Evolutionary conservation across 306 rosid species (phyloP).

Genomic region (Mimosa pudica): DNA sequence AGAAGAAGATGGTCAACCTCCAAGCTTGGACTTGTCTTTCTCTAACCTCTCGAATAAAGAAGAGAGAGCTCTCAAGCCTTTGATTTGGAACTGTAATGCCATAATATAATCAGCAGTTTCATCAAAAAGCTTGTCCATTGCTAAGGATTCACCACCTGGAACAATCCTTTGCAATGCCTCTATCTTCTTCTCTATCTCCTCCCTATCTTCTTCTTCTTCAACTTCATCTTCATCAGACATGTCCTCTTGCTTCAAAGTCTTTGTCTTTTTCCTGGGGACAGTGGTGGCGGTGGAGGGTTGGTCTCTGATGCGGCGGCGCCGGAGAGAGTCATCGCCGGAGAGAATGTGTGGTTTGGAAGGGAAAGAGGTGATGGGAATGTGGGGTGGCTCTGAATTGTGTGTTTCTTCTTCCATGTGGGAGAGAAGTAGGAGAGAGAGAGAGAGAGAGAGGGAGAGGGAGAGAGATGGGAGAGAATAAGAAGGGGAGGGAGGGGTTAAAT

Average conservation of each 20-base stretch:
- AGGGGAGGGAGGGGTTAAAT: conserved; percentile 42
- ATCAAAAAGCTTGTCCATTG: conserved; percentile 79
- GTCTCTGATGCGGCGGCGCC: conserved; percentile 22
- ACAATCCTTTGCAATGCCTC: conserved; percentile 85
- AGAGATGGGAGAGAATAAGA: conserved; percentile 8
- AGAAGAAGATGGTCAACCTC: conserved; percentile 48
- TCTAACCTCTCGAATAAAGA: conserved; percentile 61
- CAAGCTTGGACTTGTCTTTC: conserved; percentile 67
- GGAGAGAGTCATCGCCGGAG: conserved; percentile 21
- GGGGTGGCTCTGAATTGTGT: conserved; percentile 19
- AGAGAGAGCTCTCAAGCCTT: conserved; percentile 68
- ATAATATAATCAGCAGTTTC: conserved; percentile 85
- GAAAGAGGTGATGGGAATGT: conserved; percentile 40
- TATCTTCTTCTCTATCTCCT: conserved; percentile 76
- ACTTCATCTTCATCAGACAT: neutral
- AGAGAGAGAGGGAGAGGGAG: neutral
- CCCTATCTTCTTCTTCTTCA: conserved; percentile 50
- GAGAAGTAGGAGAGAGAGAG: neutral
- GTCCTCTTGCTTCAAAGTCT: conserved; percentile 16
- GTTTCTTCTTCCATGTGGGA: conserved; percentile 5
- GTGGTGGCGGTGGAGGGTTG: neutral
- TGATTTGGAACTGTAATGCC: conserved; percentile 71
- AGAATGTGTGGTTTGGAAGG: conserved; percentile 40
- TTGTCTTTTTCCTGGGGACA: neutral
- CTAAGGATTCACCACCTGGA: conserved; percentile 74